Percentiles rank a stretch among this genome's conserved stretches.
phyloP scores from a whole-genome alignment of 192 early-diverging fungal genomes.

The Jimgerdemannia lactiflua region DNA sequence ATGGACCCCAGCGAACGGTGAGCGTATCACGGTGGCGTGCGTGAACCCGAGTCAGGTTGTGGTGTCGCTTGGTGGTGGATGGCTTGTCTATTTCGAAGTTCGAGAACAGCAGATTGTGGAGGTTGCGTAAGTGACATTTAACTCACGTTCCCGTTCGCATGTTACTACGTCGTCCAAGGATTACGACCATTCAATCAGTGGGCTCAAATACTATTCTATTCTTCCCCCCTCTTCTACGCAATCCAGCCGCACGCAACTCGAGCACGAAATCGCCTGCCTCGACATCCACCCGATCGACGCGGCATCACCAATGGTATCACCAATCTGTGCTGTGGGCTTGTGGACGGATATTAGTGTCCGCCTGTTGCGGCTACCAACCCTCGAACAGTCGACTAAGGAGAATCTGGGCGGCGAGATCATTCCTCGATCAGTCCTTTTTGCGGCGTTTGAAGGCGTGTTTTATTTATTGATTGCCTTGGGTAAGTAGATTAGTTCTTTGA shows the following conservation, averaged over 20 bases:
- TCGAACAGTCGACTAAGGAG: slow-evolving; percentile 43
- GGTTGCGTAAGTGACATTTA: slow-evolving; percentile 40
- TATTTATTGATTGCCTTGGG: slow-evolving; percentile 81
- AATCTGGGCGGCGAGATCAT: slow-evolving; percentile 51
- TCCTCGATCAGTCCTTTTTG: slow-evolving; percentile 66
- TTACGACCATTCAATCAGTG: no score
- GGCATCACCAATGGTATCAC: slow-evolving; percentile 17
- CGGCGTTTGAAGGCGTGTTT: slow-evolving; percentile 55
- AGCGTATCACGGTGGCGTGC: slow-evolving; percentile 54
- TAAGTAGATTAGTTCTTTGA: no score
- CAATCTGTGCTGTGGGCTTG: slow-evolving; percentile 65
- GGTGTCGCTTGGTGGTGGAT: slow-evolving; percentile 50
- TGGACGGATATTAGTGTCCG: slow-evolving; percentile 69
- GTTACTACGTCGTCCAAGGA: slow-evolving; percentile 18
- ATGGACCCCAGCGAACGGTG: slow-evolving; percentile 45
- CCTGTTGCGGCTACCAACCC: slow-evolving; percentile 53
- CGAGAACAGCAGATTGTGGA: slow-evolving; percentile 27
- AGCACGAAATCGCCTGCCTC: slow-evolving; percentile 74
- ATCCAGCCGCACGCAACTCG: slow-evolving; percentile 39
- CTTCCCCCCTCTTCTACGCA: no score
- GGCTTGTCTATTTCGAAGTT: slow-evolving; percentile 58
- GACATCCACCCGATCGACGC: slow-evolving; percentile 52
- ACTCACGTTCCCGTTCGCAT: not conserved
- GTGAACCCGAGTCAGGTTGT: slow-evolving; percentile 52
- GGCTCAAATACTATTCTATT: no score